Percentiles rank a stretch among this genome's conserved stretches.
Evolutionary conservation across 768 basidiomycete species (phyloP).

Genomic region (Pholiota conissans): DNA sequence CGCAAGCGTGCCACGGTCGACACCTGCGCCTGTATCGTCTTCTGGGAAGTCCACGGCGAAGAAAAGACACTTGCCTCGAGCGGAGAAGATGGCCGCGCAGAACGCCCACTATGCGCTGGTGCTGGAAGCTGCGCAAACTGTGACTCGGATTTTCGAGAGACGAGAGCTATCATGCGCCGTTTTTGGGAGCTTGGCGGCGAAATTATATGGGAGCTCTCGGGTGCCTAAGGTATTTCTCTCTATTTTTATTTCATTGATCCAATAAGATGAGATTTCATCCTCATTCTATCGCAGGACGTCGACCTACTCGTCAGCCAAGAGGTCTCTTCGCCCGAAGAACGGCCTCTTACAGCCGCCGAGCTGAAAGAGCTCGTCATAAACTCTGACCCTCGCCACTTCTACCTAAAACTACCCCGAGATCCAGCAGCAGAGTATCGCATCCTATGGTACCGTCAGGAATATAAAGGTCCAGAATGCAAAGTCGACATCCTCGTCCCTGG

Average conservation of each 20-base stretch:
- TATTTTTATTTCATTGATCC: not conserved
- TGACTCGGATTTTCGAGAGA: conserved; percentile 23
- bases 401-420: conserved; percentile 35
- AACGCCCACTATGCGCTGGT: conserved; percentile 19
- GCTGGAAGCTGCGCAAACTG: conserved; percentile 28
- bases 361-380: conserved; percentile 34
- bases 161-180: conserved; percentile 29
- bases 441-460: conserved; percentile 34
- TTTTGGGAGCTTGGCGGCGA: conserved; percentile 40
- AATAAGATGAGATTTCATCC: not conserved
- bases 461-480: conserved; percentile 34
- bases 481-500: conserved; percentile 45
- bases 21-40: too few species aligned
- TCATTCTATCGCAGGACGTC: conserved; percentile 30
- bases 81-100: too few species aligned
- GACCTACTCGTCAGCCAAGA: conserved; percentile 37
- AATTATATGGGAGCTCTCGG: conserved; percentile 36
- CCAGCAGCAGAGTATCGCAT: conserved; percentile 37
- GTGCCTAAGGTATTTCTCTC: conserved; percentile 33
- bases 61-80: too few species aligned
- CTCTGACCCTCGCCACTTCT: conserved; percentile 27
- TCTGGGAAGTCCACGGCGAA: too few species aligned
- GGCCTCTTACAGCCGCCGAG: conserved; percentile 20
- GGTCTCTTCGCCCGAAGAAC: conserved; percentile 15
- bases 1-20: too few species aligned